Conservation (phyloP, 2,329 filamentous ascomycete species). For the Herpomyces periplanetae region DNA sequence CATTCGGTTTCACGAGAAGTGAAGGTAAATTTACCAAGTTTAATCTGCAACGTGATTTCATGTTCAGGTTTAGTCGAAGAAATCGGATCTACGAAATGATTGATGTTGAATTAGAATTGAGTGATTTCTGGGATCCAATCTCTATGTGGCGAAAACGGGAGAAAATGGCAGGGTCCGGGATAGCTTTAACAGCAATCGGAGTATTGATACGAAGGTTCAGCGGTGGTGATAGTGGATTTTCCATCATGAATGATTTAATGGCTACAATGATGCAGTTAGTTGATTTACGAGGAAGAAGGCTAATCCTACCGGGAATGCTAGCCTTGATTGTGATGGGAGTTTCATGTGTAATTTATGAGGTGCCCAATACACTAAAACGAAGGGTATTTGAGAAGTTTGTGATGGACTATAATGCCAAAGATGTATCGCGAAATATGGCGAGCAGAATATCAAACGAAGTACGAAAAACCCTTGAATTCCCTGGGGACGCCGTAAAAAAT, state of each 20-base stretch:
- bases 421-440: conserved; percentile 72
- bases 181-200: conserved; percentile 66
- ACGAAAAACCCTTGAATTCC: conserved; percentile 51
- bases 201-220: conserved; percentile 49
- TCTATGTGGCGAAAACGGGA: conserved; percentile 59
- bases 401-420: conserved; percentile 32
- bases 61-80: conserved; percentile 57
- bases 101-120: conserved; percentile 48
- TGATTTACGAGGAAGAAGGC: too few relatives aligned
- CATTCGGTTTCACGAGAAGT: conserved; percentile 50
- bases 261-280: conserved; percentile 40
- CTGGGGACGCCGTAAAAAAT: conserved; percentile 47
- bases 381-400: conserved; percentile 56
- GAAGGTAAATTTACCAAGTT: conserved; percentile 55
- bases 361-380: conserved; percentile 53
- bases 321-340: conserved; percentile 29
- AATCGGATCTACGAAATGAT: conserved; percentile 51
- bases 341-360: conserved; percentile 45
- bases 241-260: conserved; percentile 38
- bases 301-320: conserved; percentile 42
- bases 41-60: conserved; percentile 56
- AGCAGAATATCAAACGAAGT: conserved; percentile 48
- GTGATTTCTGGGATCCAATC: conserved; percentile 67
- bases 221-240: conserved; percentile 60
- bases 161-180: conserved; percentile 66